Evolutionary conservation across 768 basidiomycete genomes (phyloP), one percentile per base, ranked within the genome.

Genomic region (Hericium erinaceus): DNA sequence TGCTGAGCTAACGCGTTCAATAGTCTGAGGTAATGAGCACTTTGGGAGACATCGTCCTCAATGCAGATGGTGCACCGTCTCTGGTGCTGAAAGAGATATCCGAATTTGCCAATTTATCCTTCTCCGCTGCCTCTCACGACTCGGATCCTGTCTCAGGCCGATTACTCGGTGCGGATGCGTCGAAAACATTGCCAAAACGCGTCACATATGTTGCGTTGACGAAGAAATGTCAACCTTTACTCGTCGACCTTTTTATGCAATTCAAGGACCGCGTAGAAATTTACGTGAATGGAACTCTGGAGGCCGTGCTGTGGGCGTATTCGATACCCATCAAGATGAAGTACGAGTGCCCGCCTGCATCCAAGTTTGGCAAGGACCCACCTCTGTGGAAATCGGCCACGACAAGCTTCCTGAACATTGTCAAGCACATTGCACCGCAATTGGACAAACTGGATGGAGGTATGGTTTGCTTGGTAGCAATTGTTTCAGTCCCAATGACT

Each of bases 311-410:
- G 28, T 82, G 86, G 24, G 87, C 93, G 0, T 94, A 90, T 64
- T 82, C 89, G 4, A 86, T 95, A 38, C 94, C 95, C 2, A 83
- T 98, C 68, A 93, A 94, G 66, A 74, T 98, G 61, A 95, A 95
- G 71, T 95, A 98, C 61, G 92, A 95, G 39, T 97, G 95, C 68
- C 95, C 95, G 0, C 74, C 89, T 0, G 81, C 95, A 0, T 92
- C 88, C 41, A 93, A 87, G 66, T 92, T 83, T 66, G 92, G 91
- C 2, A 86, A 90, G 55, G 95, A 95, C 65, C 73, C 70, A 20
- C 93, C 95, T 0, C 73, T 99, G 2, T 98, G 95, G 95, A 95
- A 94, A 73, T 94, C 92, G 0, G 95, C 93, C n/a, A 92, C 89
- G 2, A 80, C 77, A 13, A 84, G 77, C 64, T 92, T 92, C 70